Percentiles rank a stretch among this genome's conserved stretches.
phyloP scores from a whole-genome alignment of 176 grass and related monocot genomes.

The Carex littledalei region DNA sequence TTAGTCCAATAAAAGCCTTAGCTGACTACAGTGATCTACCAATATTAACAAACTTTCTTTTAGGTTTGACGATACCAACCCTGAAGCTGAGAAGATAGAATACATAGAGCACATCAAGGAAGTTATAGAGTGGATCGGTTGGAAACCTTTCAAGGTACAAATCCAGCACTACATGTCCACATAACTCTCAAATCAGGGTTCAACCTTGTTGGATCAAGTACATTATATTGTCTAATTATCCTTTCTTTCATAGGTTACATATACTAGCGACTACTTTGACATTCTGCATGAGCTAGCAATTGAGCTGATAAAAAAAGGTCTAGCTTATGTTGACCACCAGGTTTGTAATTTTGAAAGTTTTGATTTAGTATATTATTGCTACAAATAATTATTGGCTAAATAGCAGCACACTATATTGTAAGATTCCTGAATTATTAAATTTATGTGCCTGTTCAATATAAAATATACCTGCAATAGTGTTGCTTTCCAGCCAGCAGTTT shows the following conservation, averaged over 20 bases:
- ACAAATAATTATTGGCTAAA: background rate
- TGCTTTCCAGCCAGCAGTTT: background rate
- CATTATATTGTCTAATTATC: background rate
- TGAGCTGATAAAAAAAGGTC: conserved; percentile 70
- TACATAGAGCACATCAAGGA: conserved; percentile 96
- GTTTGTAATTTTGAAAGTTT: conserved; percentile 30
- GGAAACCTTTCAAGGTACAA: conserved; percentile 77
- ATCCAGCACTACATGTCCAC: background rate
- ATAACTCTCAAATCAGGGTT: background rate
- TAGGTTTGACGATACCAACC: conserved; percentile 98
- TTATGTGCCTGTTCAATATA: background rate
- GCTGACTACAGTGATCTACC: background rate
- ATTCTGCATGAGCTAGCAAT: conserved; percentile 73
- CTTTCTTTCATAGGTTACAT: conserved; percentile 50
- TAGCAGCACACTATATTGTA: background rate
- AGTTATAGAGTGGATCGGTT: conserved; percentile 84
- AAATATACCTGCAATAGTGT: background rate
- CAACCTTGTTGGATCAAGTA: background rate
- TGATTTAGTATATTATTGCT: background rate
- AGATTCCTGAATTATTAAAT: background rate
- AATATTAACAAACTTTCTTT: background rate
- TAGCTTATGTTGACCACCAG: conserved; percentile 98
- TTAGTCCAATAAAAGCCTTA: background rate
- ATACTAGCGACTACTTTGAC: conserved; percentile 95
- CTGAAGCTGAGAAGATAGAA: conserved; percentile 92